Evolutionary conservation across 1,284 basidiomycete species (phyloP).

Genomic region (Naganishia liquefaciens): DNA sequence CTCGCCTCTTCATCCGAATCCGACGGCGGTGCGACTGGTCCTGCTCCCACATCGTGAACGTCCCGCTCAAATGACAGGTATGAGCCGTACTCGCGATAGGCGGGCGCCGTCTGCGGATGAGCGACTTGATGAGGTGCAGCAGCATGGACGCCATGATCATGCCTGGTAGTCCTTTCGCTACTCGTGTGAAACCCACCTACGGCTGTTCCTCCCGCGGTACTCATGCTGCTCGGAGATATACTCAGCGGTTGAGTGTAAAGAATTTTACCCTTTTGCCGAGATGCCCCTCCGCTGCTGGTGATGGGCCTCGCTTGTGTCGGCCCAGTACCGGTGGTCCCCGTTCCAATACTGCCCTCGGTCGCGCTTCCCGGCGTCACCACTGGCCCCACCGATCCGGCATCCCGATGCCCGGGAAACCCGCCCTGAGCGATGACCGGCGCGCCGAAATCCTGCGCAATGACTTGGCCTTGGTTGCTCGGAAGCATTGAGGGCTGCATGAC

Average conservation of each 20-base stretch:
- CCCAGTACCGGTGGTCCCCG: slow-evolving; percentile 1
- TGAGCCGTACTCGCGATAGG: slow-evolving; percentile 22
- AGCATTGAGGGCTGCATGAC: no score
- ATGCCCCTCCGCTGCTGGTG: not conserved
- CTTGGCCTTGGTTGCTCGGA: no score
- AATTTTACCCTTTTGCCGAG: slow-evolving; percentile 11
- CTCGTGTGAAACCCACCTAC: slow-evolving; percentile 19
- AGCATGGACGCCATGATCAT: not conserved
- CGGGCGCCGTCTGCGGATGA: slow-evolving; percentile 10
- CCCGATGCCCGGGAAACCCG: not conserved
- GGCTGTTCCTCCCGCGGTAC: not conserved
- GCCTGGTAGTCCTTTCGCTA: slow-evolving; percentile 6
- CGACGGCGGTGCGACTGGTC: slow-evolving; percentile 10
- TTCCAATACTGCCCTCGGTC: slow-evolving; percentile 7
- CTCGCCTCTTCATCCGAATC: not conserved
- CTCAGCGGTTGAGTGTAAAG: slow-evolving; percentile 24
- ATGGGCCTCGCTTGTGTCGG: not conserved
- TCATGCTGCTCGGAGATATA: slow-evolving; percentile 20
- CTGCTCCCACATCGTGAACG: slow-evolving; percentile 20
- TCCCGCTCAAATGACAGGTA: slow-evolving; percentile 26
- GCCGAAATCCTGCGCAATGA: not conserved
- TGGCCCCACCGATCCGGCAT: not conserved
- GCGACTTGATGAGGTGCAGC: slow-evolving; percentile 4
- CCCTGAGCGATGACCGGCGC: not conserved
- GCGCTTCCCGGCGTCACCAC: slow-evolving; percentile 15